Evolutionary conservation across 768 basidiomycete genomes (phyloP), one percentile per base, ranked within the genome.

Genomic region (Kwoniella sp.): DNA sequence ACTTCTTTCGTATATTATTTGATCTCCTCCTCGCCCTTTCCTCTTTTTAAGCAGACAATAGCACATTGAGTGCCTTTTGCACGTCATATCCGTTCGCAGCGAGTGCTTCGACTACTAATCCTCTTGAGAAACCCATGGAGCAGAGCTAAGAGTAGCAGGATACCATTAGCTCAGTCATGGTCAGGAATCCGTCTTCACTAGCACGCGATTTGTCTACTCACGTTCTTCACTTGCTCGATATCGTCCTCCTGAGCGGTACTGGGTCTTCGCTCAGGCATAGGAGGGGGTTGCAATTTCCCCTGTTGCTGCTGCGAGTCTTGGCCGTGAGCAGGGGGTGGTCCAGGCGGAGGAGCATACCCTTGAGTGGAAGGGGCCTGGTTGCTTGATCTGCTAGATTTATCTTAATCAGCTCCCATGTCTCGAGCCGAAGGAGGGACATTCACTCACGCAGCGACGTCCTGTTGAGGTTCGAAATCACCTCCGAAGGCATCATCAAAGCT

Each of bases 91-190:
- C 87, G 74, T 89, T 83, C 61, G 85, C 87, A 79, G 95, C 94
- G 6, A 98, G 83, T 13, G 94, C 92, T 13, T 84, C 84, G 7
- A 97, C 85, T 0, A 91, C 90, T 76, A 93, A 88, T 17, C 82
- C 79, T 46, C 94, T 85, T 65, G 85, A 88, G 83, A 98, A 97
- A 25, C 95, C 95, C 93, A 97, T 96, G 21, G 84, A 85, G 51
- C 87, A 87, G 44, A 98, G 82, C 74, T 89, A 87, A 73, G 87
- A 22, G n/a, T 89, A 51, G 13, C 7, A 47, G 1, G 87, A 82
- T n/a, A n/a, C n/a, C n/a, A n/a, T n/a, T n/a, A n/a, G n/a, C n/a
- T n/a, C n/a, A n/a, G n/a, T n/a, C n/a, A n/a, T n/a, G n/a, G n/a
- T n/a, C n/a, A n/a, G n/a, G n/a, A n/a, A n/a, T n/a, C n/a, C n/a